Conservation (phyloP, 805 yeast species). For the Zygosaccharomyces kombuchaensis region DNA sequence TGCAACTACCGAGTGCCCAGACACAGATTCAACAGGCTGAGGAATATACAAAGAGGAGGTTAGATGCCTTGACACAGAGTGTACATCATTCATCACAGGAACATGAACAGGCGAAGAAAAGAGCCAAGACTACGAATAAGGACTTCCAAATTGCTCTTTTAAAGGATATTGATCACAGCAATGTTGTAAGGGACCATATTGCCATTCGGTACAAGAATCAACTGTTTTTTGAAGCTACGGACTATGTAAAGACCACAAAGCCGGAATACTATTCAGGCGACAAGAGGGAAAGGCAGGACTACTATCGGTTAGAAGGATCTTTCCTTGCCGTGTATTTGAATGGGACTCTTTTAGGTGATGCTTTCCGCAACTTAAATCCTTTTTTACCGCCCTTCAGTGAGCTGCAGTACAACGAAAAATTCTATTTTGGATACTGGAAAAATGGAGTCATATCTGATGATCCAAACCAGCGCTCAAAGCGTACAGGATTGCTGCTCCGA, state of each 20-base stretch:
- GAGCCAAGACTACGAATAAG: constrained; percentile 12
- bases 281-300: constrained; percentile 38
- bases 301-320: constrained; percentile 42
- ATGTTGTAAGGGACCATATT: constrained; percentile 72
- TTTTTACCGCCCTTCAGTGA: constrained; percentile 78
- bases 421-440: constrained; percentile 32
- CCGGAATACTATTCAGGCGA: constrained; percentile 34
- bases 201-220: constrained; percentile 79
- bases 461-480: constrained; percentile 17
- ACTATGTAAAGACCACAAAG: constrained; percentile 39
- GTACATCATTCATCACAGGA: constrained; percentile 2
- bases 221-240: constrained; percentile 79
- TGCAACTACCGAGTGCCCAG: constrained; percentile 57
- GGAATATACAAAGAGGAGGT: constrained; percentile 35
- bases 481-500: constrained; percentile 23
- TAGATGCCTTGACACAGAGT: constrained; percentile 23
- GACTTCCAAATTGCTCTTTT: constrained; percentile 32
- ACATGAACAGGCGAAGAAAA: constrained; percentile 11
- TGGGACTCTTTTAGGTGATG: constrained; percentile 62
- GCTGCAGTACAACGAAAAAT: constrained; percentile 40
- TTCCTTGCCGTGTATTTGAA: constrained; percentile 68
- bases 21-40: constrained; percentile 43
- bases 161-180: constrained; percentile 32
- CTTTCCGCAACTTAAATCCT: constrained; percentile 64
- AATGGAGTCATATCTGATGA: constrained; percentile 19